Evolutionary conservation across 345 rosid species (phyloP), one percentile per base, ranked within the genome.

Genomic region (Mercurialis annua): DNA sequence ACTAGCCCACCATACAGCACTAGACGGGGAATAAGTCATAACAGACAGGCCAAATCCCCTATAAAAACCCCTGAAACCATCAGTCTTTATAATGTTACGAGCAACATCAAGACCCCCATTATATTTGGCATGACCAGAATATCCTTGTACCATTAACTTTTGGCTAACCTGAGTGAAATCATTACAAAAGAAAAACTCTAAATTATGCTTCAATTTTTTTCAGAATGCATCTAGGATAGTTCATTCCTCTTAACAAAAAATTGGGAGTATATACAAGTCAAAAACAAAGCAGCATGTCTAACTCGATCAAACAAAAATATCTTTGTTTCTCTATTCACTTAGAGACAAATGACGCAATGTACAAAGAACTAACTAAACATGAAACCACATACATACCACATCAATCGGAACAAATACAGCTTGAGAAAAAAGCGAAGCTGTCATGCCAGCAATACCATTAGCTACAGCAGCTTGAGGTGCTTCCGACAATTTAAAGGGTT

Each of bases 1-100:
- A 81, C 92, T 87, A 20, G 99, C 99, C 99, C 99, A 94, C 99
- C 99, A 94, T 51, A 87, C 97, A 66, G 99, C 99, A 81, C 96
- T 94, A 17, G 99, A 94, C 36, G 99, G 99, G 66, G 97, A 73
- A 75, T 94, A 94, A 53, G 99, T 91, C 86, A 94, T 79, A 44
- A 89, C 90, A 64, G 99, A 94, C 24, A 94, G 79, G 65, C 97
- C 96, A 80, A 94, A 91, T 33, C 99, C 97, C 77, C 99, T 84
- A 76, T 94, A 94, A 50, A 94, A 81, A 5, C 97, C 99, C 65
- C 92, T 73, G 27, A 89, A 64, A 10, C 99, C 99, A 82, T 91
- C 90, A 72, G 88, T 59, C 73, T 85, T 83, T 42, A 94, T 71
- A 65, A 94, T 77, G 69, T 87, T 87, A 46, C 92, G 87, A 66